phyloP scores from a whole-genome alignment of 1,284 basidiomycete genomes.

The Cutaneotrichosporon sp. region DNA sequence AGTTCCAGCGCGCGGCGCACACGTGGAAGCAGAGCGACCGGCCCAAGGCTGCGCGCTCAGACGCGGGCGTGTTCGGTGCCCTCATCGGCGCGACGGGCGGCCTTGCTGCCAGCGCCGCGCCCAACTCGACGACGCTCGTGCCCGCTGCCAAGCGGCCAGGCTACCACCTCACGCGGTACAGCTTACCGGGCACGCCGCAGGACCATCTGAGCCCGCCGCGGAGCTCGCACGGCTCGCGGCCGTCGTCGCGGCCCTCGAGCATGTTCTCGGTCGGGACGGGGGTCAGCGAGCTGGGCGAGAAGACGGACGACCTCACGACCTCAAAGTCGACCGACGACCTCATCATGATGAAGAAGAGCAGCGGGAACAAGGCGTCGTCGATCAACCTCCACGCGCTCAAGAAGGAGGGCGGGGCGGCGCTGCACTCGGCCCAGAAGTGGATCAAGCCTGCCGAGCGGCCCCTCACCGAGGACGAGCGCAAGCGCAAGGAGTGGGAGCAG shows the following conservation, averaged over 20 bases:
- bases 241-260: too few species aligned
- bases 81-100: slow-evolving; percentile 72
- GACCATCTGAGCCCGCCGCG: not conserved
- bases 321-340: slow-evolving; percentile 42
- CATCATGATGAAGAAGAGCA: slow-evolving; percentile 30
- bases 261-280: not conserved
- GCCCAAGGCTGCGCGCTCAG: slow-evolving; percentile 61
- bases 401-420: not conserved
- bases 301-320: slow-evolving; percentile 1
- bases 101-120: slow-evolving; percentile 63
- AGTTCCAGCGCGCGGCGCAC: slow-evolving; percentile 26
- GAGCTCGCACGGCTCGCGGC: not conserved
- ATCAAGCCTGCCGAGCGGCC: slow-evolving; percentile 18
- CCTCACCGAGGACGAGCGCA: slow-evolving; percentile 53
- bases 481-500: slow-evolving; percentile 59
- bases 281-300: not conserved
- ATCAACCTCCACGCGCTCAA: slow-evolving; percentile 36
- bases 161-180: slow-evolving; percentile 65
- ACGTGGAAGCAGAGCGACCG: slow-evolving; percentile 41
- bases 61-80: slow-evolving; percentile 70
- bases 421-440: slow-evolving; percentile 43
- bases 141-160: slow-evolving; percentile 69
- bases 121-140: slow-evolving; percentile 60
- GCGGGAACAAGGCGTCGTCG: slow-evolving; percentile 24
- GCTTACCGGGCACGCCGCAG: slow-evolving; percentile 19